Conservation (phyloP, 2,329 filamentous ascomycete species). For the Exophiala dermatitidis region DNA sequence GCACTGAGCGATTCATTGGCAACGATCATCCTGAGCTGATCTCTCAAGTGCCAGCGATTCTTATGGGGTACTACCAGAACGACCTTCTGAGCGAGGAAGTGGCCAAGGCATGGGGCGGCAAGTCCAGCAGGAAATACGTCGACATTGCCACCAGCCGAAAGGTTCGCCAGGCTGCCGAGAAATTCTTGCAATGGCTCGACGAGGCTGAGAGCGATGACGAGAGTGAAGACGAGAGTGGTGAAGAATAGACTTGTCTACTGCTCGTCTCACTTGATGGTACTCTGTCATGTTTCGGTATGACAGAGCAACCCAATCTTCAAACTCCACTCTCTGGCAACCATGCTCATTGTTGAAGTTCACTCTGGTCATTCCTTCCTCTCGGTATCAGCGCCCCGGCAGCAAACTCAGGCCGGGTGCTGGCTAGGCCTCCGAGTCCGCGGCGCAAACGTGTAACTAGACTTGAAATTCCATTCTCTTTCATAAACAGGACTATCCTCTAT, state of each 20-base stretch:
- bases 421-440: conserved; percentile 2
- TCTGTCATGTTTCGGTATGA: not conserved
- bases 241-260: conserved; percentile 11
- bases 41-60: conserved; percentile 71
- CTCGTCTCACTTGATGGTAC: not conserved
- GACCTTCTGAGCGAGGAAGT: conserved; percentile 85
- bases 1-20: conserved; percentile 84
- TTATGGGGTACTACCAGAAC: conserved; percentile 83
- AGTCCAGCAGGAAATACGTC: conserved; percentile 97
- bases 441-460: conserved; percentile 15
- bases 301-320: not conserved
- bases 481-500: not conserved
- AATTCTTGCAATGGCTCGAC: conserved; percentile 89
- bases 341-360: conserved; percentile 3
- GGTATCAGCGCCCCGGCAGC: not conserved
- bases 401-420: not conserved
- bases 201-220: conserved; percentile 66
- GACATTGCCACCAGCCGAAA: conserved; percentile 84
- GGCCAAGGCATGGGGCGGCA: conserved; percentile 82
- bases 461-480: conserved; percentile 12
- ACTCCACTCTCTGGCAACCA: conserved; percentile 13
- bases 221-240: conserved; percentile 40
- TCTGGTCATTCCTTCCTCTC: conserved; percentile 13
- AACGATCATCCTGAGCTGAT: conserved; percentile 75
- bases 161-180: conserved; percentile 88